Conservation (phyloP, 495 filamentous ascomycete species). For the Aspergillus sclerotiicarbonarius region DNA sequence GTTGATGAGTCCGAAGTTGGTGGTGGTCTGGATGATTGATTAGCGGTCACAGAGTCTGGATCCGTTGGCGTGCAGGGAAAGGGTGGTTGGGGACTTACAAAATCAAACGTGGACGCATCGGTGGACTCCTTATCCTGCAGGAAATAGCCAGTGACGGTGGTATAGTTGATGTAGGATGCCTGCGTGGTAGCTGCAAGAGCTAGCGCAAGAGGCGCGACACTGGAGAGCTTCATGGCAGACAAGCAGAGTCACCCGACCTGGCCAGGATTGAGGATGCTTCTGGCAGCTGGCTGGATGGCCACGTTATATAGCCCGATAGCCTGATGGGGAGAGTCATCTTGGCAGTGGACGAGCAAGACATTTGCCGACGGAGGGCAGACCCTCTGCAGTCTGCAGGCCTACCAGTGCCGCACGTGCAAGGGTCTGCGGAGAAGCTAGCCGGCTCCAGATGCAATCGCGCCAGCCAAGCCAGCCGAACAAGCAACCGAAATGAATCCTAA, state of each 20-base stretch:
- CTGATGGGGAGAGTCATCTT: neutral
- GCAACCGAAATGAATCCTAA: neutral
- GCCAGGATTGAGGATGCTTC: neutral
- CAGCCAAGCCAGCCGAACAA: too few relatives aligned
- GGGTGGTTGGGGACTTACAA: conserved; percentile 39
- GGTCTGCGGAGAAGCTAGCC: neutral
- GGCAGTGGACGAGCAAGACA: neutral
- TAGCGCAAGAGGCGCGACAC: conserved; percentile 19
- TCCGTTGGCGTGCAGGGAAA: neutral
- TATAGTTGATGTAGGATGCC: conserved; percentile 52
- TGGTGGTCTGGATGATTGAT: conserved; percentile 42
- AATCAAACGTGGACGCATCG: conserved; percentile 63
- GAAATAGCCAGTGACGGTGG: conserved; percentile 67
- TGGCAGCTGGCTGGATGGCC: neutral
- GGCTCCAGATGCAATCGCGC: too few relatives aligned
- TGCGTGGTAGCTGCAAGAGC: conserved; percentile 23
- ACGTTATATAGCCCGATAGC: neutral
- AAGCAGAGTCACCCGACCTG: conserved; percentile 2
- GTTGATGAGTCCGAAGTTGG: conserved; percentile 67
- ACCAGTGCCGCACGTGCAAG: conserved; percentile 14
- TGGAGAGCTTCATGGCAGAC: conserved; percentile 31
- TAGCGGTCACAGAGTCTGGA: conserved; percentile 2
- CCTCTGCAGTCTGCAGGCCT: neutral
- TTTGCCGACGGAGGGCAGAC: neutral
- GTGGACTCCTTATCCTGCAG: conserved; percentile 66